A percentile compares a stretch with the other conserved stretches of the same genome.
Evolutionary conservation across 108 stramenopile genomes (phyloP).

Genomic region (Hondaea fermentalgiana): DNA sequence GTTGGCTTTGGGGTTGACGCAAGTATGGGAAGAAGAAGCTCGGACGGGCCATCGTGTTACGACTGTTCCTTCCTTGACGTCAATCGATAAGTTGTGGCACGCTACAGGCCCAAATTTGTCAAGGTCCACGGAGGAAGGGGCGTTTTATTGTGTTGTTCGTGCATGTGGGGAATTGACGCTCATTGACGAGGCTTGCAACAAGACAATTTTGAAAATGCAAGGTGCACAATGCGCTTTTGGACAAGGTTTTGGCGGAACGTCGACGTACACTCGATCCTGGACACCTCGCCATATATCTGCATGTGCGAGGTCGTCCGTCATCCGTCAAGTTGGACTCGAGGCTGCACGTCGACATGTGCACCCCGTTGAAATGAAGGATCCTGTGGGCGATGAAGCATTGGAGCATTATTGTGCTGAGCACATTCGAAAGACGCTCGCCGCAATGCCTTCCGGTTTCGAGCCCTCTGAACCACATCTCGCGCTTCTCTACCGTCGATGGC

Average conservation of each 20-base stretch:
- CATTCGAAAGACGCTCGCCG: not conserved
- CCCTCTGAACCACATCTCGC: not conserved
- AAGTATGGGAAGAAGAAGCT: not conserved
- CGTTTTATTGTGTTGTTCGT: too few species aligned
- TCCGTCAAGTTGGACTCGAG: too few species aligned
- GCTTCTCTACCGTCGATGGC: not conserved
- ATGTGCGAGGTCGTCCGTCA: not conserved
- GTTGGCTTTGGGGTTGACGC: not conserved
- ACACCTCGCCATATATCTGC: not conserved
- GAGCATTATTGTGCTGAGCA: not conserved
- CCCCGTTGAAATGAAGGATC: not conserved
- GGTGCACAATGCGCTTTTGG: not conserved
- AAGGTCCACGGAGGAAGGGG: too few species aligned
- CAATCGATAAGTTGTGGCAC: not conserved
- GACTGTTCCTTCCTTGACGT: not conserved
- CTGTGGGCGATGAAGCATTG: not conserved
- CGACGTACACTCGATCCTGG: not conserved
- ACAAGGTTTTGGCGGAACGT: not conserved
- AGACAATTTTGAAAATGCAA: not conserved
- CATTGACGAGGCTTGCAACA: not conserved
- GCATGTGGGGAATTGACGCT: not conserved
- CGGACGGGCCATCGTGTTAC: not conserved
- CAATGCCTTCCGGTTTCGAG: not conserved
- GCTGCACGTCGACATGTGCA: not conserved
- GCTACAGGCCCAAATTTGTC: too few species aligned